Conservation (phyloP, 495 filamentous ascomycete species). For the Neurospora tetraspora region DNA sequence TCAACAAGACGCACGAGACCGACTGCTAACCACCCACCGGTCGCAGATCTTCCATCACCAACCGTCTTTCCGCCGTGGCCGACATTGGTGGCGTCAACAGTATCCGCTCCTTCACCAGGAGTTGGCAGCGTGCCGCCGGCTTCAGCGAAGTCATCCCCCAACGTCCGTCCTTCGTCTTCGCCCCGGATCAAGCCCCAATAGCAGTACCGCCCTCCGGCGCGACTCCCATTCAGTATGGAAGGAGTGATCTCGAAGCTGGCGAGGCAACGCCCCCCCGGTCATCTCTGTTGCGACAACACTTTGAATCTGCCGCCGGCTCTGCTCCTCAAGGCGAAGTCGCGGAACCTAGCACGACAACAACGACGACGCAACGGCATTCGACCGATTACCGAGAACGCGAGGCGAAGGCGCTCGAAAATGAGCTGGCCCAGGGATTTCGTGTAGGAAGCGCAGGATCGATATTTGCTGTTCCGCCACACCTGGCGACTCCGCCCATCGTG, state of each 20-base stretch:
- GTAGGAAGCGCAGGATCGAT: slow-evolving; percentile 37
- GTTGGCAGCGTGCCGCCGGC: slow-evolving; percentile 84
- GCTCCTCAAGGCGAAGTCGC: slow-evolving; percentile 11
- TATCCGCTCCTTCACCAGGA: slow-evolving; percentile 87
- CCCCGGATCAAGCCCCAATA: slow-evolving; percentile 34
- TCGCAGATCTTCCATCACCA: slow-evolving; percentile 61
- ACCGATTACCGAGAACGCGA: slow-evolving; percentile 28
- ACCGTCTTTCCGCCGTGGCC: slow-evolving; percentile 55
- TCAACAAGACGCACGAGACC: slow-evolving; percentile 3
- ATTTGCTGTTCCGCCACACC: slow-evolving; percentile 51
- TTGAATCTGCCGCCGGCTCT: slow-evolving; percentile 22
- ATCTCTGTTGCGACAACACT: slow-evolving; percentile 30
- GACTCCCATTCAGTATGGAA: slow-evolving; percentile 18
- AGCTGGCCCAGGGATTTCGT: slow-evolving; percentile 23
- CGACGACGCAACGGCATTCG: neutral
- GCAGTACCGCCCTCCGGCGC: slow-evolving; percentile 16
- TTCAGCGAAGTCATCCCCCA: slow-evolving; percentile 79
- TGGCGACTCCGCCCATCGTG: slow-evolving; percentile 50
- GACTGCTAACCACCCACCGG: neutral
- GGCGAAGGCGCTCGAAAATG: slow-evolving; percentile 30
- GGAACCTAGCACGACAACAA: slow-evolving; percentile 13
- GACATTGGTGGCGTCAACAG: slow-evolving; percentile 88
- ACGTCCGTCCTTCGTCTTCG: slow-evolving; percentile 57
- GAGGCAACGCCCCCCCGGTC: slow-evolving; percentile 25
- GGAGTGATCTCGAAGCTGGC: slow-evolving; percentile 24